Evolutionary conservation across 164 flowering plant species (phyloP).

Genomic region (Platanus orientalis): DNA sequence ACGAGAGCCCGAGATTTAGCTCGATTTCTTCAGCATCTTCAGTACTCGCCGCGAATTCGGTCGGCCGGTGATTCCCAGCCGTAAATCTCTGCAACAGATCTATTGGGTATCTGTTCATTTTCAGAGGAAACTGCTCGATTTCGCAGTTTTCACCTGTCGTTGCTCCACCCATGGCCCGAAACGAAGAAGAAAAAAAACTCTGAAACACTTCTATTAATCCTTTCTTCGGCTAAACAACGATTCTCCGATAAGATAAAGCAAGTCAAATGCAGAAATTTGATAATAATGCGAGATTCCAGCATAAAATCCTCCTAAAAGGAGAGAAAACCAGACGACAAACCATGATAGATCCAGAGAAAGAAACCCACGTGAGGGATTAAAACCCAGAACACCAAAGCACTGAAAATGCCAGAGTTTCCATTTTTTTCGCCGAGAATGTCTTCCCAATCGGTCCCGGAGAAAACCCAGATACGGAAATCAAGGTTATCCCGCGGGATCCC

Average conservation of each 20-base stretch:
- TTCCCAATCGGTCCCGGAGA: neutral
- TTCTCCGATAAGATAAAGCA: no score
- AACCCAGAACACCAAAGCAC: neutral
- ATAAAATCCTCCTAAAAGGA: neutral
- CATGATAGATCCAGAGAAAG: neutral
- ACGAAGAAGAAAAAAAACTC: neutral
- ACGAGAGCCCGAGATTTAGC: constrained; percentile 80
- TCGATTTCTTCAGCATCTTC: constrained; percentile 50
- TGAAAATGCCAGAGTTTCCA: neutral
- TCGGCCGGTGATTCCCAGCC: constrained; percentile 12
- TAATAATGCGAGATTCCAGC: neutral
- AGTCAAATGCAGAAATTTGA: neutral
- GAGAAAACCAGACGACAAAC: neutral
- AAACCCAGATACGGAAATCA: neutral
- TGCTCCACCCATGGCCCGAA: constrained; percentile 25
- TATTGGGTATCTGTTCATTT: constrained; percentile 47
- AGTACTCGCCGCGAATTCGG: constrained; percentile 5
- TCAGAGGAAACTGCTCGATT: constrained; percentile 32
- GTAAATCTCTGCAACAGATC: constrained; percentile 72
- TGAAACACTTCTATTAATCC: neutral
- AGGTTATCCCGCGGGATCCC: neutral
- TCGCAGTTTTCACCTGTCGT: constrained; percentile 20
- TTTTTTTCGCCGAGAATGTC: neutral
- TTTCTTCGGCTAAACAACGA: neutral
- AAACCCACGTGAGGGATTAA: no score